Evolutionary conservation across 306 rosid species (phyloP).

Genomic region (Medicago lupulina): DNA sequence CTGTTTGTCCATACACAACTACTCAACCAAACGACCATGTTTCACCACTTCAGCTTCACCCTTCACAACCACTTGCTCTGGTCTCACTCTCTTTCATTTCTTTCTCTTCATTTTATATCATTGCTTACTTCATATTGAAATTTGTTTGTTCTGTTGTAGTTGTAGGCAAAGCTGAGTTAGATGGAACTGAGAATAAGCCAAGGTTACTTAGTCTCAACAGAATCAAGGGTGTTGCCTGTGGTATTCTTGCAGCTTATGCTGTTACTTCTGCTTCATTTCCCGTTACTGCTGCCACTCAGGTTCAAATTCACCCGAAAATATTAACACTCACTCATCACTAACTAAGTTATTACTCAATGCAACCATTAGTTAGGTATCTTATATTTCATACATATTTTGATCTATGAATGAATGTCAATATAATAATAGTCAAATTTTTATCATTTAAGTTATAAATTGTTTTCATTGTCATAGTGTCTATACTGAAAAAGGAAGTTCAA

Average conservation of each 20-base stretch:
- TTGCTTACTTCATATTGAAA: neutral
- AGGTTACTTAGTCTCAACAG: conserved; percentile 45
- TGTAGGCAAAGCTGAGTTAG: conserved; percentile 47
- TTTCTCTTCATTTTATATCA: neutral
- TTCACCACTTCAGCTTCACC: conserved; percentile 34
- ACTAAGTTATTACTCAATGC: no score
- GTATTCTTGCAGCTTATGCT: conserved; percentile 81
- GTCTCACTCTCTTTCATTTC: conserved; percentile 34
- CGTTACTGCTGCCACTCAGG: conserved; percentile 87
- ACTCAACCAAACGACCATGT: conserved; percentile 47
- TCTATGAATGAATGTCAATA: no score
- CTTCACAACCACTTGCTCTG: conserved; percentile 59
- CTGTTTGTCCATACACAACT: conserved; percentile 44
- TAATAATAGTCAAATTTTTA: no score
- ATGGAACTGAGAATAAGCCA: conserved; percentile 52
- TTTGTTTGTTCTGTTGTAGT: conserved; percentile 24
- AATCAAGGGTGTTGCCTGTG: conserved; percentile 71
- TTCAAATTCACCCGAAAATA: conserved; percentile 24
- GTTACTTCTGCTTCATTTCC: conserved; percentile 71
- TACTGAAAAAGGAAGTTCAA: neutral
- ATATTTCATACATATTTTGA: no score
- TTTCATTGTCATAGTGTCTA: no score
- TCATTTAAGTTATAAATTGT: no score
- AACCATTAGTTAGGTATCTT: no score
- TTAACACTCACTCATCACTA: neutral